phyloP scores from a whole-genome alignment of 1,284 basidiomycete species.

The Ustilago hordei region DNA sequence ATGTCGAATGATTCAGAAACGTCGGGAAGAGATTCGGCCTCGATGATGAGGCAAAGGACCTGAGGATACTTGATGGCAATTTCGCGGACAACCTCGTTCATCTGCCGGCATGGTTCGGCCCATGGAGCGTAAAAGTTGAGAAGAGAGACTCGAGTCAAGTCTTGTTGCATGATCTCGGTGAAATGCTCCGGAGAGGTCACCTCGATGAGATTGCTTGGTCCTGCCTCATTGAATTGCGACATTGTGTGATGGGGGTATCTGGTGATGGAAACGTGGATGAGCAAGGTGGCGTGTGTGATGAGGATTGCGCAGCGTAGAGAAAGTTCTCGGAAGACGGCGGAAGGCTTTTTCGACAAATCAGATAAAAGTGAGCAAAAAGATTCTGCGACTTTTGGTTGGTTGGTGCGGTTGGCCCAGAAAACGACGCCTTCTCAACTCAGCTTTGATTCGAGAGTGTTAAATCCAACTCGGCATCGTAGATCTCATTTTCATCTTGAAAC shows the following conservation, averaged over 20 bases:
- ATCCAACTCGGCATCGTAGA: neutral
- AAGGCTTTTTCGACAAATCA: slow-evolving; percentile 12
- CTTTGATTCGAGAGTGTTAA: neutral
- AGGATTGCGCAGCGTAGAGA: neutral
- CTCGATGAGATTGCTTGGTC: slow-evolving; percentile 55
- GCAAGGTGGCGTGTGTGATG: neutral
- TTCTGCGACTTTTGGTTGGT: slow-evolving; percentile 12
- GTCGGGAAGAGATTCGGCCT: slow-evolving; percentile 87
- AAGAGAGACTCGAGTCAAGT: slow-evolving; percentile 64
- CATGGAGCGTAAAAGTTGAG: slow-evolving; percentile 69
- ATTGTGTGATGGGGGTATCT: slow-evolving; percentile 5
- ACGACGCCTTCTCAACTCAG: slow-evolving; percentile 4
- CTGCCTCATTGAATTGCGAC: slow-evolving; percentile 26
- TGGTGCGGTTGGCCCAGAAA: neutral
- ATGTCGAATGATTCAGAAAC: slow-evolving; percentile 94
- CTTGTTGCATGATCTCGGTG: slow-evolving; percentile 59
- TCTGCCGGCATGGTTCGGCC: slow-evolving; percentile 68
- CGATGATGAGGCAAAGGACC: slow-evolving; percentile 85
- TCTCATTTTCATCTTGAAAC: neutral
- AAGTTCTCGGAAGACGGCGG: slow-evolving; percentile 1
- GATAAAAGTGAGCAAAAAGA: slow-evolving; percentile 15
- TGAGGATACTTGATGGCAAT: slow-evolving; percentile 79
- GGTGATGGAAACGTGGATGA: neutral
- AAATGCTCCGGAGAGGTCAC: slow-evolving; percentile 68
- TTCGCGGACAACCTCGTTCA: slow-evolving; percentile 66